These are phyloP conservation scores for Cladosporium sp. DNA, from an alignment of 2,329 filamentous ascomycete genomes.

Conservation along the genomic window DNA sequence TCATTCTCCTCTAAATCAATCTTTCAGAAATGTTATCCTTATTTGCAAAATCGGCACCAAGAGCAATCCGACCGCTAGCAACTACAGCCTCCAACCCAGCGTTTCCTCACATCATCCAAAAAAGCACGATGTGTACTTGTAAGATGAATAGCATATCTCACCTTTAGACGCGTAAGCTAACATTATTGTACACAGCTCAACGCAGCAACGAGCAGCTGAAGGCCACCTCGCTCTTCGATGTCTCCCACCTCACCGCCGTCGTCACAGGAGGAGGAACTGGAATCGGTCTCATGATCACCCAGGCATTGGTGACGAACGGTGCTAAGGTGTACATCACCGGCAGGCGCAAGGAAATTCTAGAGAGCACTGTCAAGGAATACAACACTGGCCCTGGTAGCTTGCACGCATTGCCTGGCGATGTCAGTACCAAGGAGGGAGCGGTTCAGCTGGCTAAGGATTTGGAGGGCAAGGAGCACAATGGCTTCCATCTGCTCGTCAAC, in stretches of 20 bases:
- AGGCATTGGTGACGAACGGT: constrained; percentile 33
- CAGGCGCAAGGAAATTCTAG: constrained; percentile 41
- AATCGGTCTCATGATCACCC: constrained; percentile 37
- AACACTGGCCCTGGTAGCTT: constrained; percentile 40
- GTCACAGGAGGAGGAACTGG: constrained; percentile 45
- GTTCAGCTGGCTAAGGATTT: constrained; percentile 39
- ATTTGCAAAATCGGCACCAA: constrained; percentile 16
- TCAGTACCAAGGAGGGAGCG: constrained; percentile 49
- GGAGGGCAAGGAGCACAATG: constrained; percentile 44
- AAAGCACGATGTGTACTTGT: constrained; percentile 20
- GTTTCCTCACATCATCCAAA: constrained; percentile 16
- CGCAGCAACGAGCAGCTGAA: constrained; percentile 36
- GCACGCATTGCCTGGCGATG: constrained; percentile 41
- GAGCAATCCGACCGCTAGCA: constrained; percentile 7
- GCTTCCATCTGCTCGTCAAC: constrained; percentile 53
- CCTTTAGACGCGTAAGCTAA: neutral
- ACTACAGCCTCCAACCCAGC: constrained; percentile 17
- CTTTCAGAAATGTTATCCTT: constrained; percentile 17
- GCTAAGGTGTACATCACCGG: constrained; percentile 47
- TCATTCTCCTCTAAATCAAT: neutral
- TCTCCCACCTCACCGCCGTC: constrained; percentile 42
- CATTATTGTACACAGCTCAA: constrained; percentile 1
- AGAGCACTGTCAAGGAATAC: constrained; percentile 45
- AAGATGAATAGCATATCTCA: neutral
- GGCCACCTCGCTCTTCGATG: constrained; percentile 42